These are phyloP conservation scores for Trichoderma koningii DNA, from an alignment of 2,329 filamentous ascomycete species.

Conservation along the genomic window DNA sequence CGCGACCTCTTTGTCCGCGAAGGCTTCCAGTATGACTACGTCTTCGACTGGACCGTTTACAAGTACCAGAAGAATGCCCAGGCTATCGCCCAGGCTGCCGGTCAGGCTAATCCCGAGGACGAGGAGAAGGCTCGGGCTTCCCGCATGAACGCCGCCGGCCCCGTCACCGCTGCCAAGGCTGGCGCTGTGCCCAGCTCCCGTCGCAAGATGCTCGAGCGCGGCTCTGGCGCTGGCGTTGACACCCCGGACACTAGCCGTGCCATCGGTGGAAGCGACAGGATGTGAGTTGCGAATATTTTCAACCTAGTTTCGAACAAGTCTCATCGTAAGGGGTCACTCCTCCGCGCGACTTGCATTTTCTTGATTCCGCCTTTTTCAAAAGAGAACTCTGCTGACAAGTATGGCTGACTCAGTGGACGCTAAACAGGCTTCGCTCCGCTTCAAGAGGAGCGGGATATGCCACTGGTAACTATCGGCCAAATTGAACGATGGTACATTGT, in stretches of 20 bases:
- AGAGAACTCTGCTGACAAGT: constrained; percentile 71
- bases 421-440: constrained; percentile 82
- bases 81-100: constrained; percentile 83
- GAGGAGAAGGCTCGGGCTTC: constrained; percentile 75
- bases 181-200: constrained; percentile 74
- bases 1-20: constrained; percentile 98
- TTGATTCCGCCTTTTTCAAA: constrained; percentile 60
- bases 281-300: constrained; percentile 73
- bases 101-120: constrained; percentile 66
- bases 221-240: constrained; percentile 59
- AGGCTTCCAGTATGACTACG: constrained; percentile 99
- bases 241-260: constrained; percentile 73
- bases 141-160: constrained; percentile 66
- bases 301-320: constrained; percentile 43
- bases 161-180: constrained; percentile 67
- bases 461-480: constrained; percentile 44
- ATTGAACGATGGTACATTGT: constrained; percentile 36
- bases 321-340: constrained; percentile 85
- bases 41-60: constrained; percentile 99
- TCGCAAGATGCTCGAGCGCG: constrained; percentile 80
- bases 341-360: constrained; percentile 78
- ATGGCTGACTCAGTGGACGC: constrained; percentile 81
- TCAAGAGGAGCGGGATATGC: constrained; percentile 64
- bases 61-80: constrained; percentile 99
- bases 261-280: constrained; percentile 83